A percentile compares a stretch with the other conserved stretches of the same genome.
Conservation (phyloP, 495 filamentous ascomycete species). For the Podospora anserina region DNA sequence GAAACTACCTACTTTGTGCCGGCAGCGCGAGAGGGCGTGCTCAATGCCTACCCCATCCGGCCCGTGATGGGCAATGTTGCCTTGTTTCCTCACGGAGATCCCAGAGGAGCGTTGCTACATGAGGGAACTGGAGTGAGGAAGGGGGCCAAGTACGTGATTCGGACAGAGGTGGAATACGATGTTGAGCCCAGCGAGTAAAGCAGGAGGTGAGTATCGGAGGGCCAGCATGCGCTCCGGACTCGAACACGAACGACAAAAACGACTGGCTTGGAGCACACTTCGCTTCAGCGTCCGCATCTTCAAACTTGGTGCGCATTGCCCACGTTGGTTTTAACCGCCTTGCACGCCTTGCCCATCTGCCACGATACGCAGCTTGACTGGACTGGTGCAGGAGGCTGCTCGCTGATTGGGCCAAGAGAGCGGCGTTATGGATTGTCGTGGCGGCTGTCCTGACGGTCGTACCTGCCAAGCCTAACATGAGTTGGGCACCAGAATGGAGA, state of each 20-base stretch:
- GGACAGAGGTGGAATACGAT: conserved; percentile 50
- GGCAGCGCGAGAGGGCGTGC: conserved; percentile 38
- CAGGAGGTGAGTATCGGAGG: not conserved
- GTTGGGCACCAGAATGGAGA: not conserved
- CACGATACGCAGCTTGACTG: not conserved
- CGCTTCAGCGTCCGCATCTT: too few relatives aligned
- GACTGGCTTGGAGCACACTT: not conserved
- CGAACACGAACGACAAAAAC: not conserved
- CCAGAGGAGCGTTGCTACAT: conserved; percentile 42
- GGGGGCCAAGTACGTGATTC: conserved; percentile 48
- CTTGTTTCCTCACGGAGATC: conserved; percentile 49
- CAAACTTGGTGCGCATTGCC: not conserved
- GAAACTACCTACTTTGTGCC: conserved; percentile 53
- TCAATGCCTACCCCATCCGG: conserved; percentile 49
- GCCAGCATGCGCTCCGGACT: not conserved
- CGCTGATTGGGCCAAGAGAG: not conserved
- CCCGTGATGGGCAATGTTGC: conserved; percentile 46
- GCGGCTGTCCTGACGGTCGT: not conserved
- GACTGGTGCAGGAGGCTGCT: not conserved
- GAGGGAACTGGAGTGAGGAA: conserved; percentile 48
- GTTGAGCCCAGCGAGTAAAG: conserved; percentile 27
- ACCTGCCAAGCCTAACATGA: not conserved
- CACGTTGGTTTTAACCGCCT: not conserved
- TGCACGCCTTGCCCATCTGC: not conserved
- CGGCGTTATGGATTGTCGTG: not conserved